Evolutionary conservation across 257 asterid species (phyloP).

Genomic region (Primulina huaijiensis): DNA sequence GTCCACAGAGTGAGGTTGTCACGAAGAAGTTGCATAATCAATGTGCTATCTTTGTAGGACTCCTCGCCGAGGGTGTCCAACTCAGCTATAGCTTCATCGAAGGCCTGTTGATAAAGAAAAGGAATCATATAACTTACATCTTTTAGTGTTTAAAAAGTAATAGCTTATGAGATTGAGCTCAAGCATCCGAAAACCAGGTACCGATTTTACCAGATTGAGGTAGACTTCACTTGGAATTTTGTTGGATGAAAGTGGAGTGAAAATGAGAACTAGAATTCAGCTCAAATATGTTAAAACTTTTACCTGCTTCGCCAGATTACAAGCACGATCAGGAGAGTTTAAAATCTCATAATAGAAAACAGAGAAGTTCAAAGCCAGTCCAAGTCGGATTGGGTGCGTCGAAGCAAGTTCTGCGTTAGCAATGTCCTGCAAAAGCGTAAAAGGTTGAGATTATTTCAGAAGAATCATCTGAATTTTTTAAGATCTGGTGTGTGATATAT

Average conservation of each 20-base stretch:
- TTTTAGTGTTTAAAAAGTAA: background rate
- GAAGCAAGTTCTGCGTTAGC: slow-evolving; percentile 80
- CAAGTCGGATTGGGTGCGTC: slow-evolving; percentile 86
- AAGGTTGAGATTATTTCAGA: background rate
- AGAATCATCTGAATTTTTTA: background rate
- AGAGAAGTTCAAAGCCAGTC: slow-evolving; percentile 84
- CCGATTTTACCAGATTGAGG: background rate
- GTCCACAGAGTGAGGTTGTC: slow-evolving; percentile 88
- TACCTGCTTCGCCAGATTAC: slow-evolving; percentile 83
- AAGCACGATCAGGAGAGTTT: slow-evolving; percentile 89
- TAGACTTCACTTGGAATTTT: background rate
- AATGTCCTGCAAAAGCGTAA: slow-evolving; percentile 50
- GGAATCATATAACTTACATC: background rate
- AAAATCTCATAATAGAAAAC: slow-evolving; percentile 84
- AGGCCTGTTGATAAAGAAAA: slow-evolving; percentile 47
- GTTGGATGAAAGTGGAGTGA: background rate
- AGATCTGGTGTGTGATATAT: background rate
- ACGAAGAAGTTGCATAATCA: slow-evolving; percentile 87
- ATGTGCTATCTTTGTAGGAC: slow-evolving; percentile 95
- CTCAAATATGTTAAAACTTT: background rate
- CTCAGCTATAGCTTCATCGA: slow-evolving; percentile 89
- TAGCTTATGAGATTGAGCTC: background rate
- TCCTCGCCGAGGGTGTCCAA: slow-evolving; percentile 90
- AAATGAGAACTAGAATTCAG: background rate
- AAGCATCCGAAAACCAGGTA: background rate